Evolutionary conservation across 805 yeast species (phyloP).

Genomic region (Candida corydali): DNA sequence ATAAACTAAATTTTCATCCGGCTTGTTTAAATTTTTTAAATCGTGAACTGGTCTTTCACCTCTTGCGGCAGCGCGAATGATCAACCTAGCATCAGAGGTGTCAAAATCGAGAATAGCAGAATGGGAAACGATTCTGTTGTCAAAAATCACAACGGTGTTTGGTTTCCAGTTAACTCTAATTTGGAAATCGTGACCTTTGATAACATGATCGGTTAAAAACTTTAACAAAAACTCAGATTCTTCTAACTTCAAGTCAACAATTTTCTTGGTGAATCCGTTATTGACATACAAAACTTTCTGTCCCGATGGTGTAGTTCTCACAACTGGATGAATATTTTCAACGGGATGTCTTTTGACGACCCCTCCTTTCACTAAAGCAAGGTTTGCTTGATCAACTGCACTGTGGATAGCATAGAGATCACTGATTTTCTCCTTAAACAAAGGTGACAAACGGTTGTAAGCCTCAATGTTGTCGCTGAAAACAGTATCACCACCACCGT

Average conservation of each 20-base stretch:
- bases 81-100: constrained; percentile 28
- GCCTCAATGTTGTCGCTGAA: constrained; percentile 39
- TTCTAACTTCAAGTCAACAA: constrained; percentile 35
- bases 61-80: constrained; percentile 35
- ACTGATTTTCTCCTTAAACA: constrained; percentile 28
- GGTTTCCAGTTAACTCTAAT: constrained; percentile 35
- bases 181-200: constrained; percentile 32
- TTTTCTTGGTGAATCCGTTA: constrained; percentile 29
- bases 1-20: constrained; percentile 16
- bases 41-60: constrained; percentile 36
- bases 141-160: constrained; percentile 36
- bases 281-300: constrained; percentile 33
- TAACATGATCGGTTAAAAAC: constrained; percentile 32
- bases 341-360: constrained; percentile 33
- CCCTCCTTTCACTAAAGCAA: constrained; percentile 22
- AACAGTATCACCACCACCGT: constrained; percentile 40
- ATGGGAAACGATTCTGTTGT: constrained; percentile 35
- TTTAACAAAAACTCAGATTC: constrained; percentile 31
- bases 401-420: constrained; percentile 35
- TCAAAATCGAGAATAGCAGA: constrained; percentile 35
- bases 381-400: constrained; percentile 32
- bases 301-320: constrained; percentile 37
- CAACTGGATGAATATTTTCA: constrained; percentile 33
- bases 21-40: constrained; percentile 32
- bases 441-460: constrained; percentile 35